Base-by-base conservation (phyloP, 2,329 filamentous ascomycete genomes). In the Penicillium polonicum region DNA sequence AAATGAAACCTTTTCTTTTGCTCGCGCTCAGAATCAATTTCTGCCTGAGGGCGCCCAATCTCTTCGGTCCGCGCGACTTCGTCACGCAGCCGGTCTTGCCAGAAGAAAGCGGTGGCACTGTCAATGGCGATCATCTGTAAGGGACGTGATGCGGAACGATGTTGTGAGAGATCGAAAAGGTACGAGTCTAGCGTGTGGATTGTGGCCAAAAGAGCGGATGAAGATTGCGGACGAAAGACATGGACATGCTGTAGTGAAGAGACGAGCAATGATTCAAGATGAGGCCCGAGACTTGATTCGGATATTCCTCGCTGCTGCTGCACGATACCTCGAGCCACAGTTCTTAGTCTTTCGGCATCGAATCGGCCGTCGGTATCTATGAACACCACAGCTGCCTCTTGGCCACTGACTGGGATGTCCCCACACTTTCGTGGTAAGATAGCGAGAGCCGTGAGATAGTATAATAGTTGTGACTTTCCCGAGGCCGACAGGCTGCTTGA, bases 401-500 rank as follows among this genome's bases (percentile, higher is more conserved):
- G 78, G 19, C 84, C 83, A 27, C 72, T 68, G 1, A 82, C 63
- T 1, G 62, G 51, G 13, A 71, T 58, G 10, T 69, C 66, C 2
- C 70, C 61, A 52, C 68, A 61, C 5, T 63, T 58, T 12, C 63
- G 52, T 0, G 84, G 83, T 0, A 88, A 74, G 9, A 85, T 74
- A 35, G 81, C 78, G 10, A 78, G 65, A 2, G 80, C 78, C 29
- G 78, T 77, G 41, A 87, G 70, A 58, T 83, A 78, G 71, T 87
- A 85, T 36, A 88, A 73, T 0, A 88, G 68, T 36, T 83, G 80
- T 1, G 85, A 83, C 70, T 86, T 87, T 10, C 85, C 85, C 12
- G 78, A 74, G 27, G 78, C 79, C 4, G 83, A 74, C 13, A 74
- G 73, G 36, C 75, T 71, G 50, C 83, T 83, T 21, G 80, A 77